Percentiles rank a stretch among this genome's conserved stretches.
phyloP scores from a whole-genome alignment of 345 rosid species.

The Erodium maritimum region DNA sequence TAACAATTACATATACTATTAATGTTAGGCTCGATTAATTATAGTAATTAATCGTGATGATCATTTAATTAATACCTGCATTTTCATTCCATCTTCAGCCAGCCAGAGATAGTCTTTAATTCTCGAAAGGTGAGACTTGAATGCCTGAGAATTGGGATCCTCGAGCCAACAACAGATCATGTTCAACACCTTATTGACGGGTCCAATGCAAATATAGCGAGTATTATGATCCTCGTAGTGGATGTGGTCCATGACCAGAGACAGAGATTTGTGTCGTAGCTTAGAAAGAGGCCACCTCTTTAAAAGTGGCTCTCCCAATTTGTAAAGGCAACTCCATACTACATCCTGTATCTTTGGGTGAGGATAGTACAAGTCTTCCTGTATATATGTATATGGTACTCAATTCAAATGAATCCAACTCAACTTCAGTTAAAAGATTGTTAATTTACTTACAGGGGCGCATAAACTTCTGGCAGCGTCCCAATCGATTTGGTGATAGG shows the following conservation, averaged over 20 bases:
- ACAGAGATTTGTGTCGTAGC: constrained; percentile 40
- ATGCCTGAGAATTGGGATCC: constrained; percentile 40
- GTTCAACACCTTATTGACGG: constrained; percentile 45
- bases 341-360: constrained; percentile 44
- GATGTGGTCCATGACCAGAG: constrained; percentile 35
- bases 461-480: constrained; percentile 26
- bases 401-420: no score
- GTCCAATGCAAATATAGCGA: constrained; percentile 36
- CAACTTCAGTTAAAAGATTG: no score
- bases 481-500: constrained; percentile 50
- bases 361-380: constrained; percentile 58
- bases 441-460: no score
- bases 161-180: constrained; percentile 59
- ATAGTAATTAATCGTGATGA: not conserved
- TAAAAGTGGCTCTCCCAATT: constrained; percentile 39
- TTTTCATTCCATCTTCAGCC: constrained; percentile 65
- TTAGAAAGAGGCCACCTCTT: constrained; percentile 41
- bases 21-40: not conserved
- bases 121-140: constrained; percentile 36
- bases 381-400: no score
- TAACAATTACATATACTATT: not conserved
- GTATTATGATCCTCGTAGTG: constrained; percentile 56
- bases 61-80: constrained; percentile 27
- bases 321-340: constrained; percentile 38
- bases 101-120: constrained; percentile 53